Evolutionary conservation across 768 basidiomycete genomes (phyloP).

Genomic region (Antrodiella citrinella): DNA sequence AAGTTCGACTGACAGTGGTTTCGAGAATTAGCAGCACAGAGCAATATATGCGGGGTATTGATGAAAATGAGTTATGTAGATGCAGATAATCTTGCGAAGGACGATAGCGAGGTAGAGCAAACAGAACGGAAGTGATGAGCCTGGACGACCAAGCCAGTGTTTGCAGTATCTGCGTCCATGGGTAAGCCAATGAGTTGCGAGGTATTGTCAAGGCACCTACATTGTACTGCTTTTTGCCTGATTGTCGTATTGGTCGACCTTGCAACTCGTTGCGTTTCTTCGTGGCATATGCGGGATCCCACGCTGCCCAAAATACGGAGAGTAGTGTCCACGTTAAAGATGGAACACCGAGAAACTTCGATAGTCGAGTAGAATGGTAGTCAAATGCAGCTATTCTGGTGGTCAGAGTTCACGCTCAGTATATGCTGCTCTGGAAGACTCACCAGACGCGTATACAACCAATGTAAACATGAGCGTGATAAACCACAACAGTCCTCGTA

Average conservation of each 20-base stretch:
- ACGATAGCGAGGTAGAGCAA: conserved; percentile 34
- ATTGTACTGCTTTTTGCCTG: conserved; percentile 55
- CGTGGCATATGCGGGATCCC: conserved; percentile 77
- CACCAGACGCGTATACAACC: conserved; percentile 13
- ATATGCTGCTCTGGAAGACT: neutral
- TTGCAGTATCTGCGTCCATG: conserved; percentile 44
- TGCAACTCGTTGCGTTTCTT: conserved; percentile 54
- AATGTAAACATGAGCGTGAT: conserved; percentile 28
- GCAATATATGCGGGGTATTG: conserved; percentile 38
- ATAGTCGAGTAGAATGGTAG: neutral
- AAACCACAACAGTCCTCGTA: conserved; percentile 64
- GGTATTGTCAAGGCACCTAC: conserved; percentile 37
- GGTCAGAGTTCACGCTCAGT: neutral
- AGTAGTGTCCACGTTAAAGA: conserved; percentile 44
- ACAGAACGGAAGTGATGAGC: conserved; percentile 38
- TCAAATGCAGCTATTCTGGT: neutral
- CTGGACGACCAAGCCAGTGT: conserved; percentile 50
- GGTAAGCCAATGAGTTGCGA: no score
- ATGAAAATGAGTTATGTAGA: conserved; percentile 28
- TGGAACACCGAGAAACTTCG: conserved; percentile 11
- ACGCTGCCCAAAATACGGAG: conserved; percentile 73
- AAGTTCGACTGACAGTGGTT: conserved; percentile 38
- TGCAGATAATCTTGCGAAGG: conserved; percentile 32
- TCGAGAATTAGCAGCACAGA: conserved; percentile 40
- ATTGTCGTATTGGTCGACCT: conserved; percentile 62